Percentiles rank a stretch among this genome's conserved stretches.
phyloP scores from a whole-genome alignment of 129 eudicot species.

The Arctium lappa region DNA sequence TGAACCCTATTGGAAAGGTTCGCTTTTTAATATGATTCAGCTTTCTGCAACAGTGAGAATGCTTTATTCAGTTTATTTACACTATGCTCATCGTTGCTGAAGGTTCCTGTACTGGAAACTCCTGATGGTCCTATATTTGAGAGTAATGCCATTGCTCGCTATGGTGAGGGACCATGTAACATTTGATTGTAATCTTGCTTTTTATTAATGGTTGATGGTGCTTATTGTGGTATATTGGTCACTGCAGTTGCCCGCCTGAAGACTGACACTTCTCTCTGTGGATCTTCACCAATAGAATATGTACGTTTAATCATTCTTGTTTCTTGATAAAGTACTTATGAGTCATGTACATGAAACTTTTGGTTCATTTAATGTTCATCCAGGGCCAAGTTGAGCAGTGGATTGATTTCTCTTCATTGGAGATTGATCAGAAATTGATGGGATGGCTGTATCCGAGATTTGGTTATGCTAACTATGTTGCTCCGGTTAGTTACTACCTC shows the following conservation, averaged over 20 bases:
- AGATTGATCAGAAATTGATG: constrained; percentile 43
- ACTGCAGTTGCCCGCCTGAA: constrained; percentile 52
- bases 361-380: background rate
- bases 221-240: constrained; percentile 9
- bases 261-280: constrained; percentile 52
- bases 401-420: constrained; percentile 59
- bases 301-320: constrained; percentile 23
- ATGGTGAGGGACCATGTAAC: constrained; percentile 37
- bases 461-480: constrained; percentile 32
- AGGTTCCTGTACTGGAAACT: constrained; percentile 93
- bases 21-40: background rate
- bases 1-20: constrained; percentile 91
- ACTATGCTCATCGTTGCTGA: background rate
- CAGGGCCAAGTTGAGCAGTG: constrained; percentile 75
- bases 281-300: constrained; percentile 62
- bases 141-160: constrained; percentile 86
- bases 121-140: constrained; percentile 87
- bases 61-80: background rate
- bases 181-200: background rate
- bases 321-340: background rate
- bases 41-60: background rate
- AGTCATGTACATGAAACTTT: background rate
- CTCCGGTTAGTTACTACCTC: constrained; percentile 35
- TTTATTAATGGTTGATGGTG: background rate
- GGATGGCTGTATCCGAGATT: constrained; percentile 45